Conservation (phyloP, 1,139 yeast genomes). For the Suhomyces terraborum region DNA sequence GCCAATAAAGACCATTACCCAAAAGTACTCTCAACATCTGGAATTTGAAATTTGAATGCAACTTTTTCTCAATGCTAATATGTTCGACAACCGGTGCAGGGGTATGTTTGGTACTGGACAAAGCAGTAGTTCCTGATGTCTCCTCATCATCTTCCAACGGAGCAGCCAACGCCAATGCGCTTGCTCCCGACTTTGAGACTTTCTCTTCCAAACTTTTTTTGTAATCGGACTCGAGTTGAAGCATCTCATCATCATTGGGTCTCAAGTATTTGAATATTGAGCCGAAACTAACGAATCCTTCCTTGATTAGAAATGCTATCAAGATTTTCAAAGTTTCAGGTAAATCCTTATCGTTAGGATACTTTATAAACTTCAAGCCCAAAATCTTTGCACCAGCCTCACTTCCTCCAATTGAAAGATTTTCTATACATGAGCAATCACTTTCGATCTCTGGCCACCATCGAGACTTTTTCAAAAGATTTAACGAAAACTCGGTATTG, state of each 20-base stretch:
- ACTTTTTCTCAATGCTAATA: slow-evolving; percentile 20
- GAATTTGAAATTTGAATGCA: slow-evolving; percentile 28
- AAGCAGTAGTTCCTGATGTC: slow-evolving; percentile 13
- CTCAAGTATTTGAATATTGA: slow-evolving; percentile 58
- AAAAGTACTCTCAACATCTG: slow-evolving; percentile 56
- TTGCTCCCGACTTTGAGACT: slow-evolving; percentile 66
- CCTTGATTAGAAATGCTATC: slow-evolving; percentile 61
- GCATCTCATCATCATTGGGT: slow-evolving; percentile 48
- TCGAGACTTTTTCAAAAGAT: slow-evolving; percentile 51
- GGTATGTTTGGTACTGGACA: slow-evolving; percentile 1
- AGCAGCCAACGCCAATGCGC: slow-evolving; percentile 86
- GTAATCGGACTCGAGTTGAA: slow-evolving; percentile 45
- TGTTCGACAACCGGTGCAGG: slow-evolving; percentile 9
- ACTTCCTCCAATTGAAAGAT: slow-evolving; percentile 49
- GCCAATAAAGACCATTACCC: slow-evolving; percentile 65
- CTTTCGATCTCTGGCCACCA: slow-evolving; percentile 63
- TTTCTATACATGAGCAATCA: slow-evolving; percentile 33
- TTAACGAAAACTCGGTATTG: slow-evolving; percentile 48
- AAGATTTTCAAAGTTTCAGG: slow-evolving; percentile 52
- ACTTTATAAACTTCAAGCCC: slow-evolving; percentile 53
- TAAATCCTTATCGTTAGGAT: slow-evolving; percentile 33
- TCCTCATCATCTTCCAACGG: slow-evolving; percentile 74
- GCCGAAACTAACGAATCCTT: slow-evolving; percentile 67
- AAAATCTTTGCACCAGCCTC: slow-evolving; percentile 60
- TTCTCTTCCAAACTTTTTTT: slow-evolving; percentile 59